Evolutionary conservation across 345 rosid species (phyloP).

Genomic region (Eucalyptus marginata): DNA sequence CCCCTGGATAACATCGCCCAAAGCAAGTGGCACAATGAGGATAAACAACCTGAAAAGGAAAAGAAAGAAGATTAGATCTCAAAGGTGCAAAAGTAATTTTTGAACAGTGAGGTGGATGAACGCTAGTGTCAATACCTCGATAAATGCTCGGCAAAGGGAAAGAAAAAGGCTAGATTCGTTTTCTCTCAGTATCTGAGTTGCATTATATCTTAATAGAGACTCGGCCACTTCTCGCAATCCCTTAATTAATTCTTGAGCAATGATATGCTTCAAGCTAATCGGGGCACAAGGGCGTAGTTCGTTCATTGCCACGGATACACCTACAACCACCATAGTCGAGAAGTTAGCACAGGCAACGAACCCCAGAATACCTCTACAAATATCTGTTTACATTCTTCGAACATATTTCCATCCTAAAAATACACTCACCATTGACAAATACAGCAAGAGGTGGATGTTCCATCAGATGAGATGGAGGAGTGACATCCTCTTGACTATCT

Average conservation of each 20-base stretch:
- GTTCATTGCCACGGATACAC: conserved; percentile 89
- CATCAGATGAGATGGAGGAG: conserved; percentile 91
- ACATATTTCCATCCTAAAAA: background rate
- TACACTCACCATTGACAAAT: conserved; percentile 64
- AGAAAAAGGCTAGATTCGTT: conserved; percentile 78
- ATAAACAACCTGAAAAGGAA: conserved; percentile 50
- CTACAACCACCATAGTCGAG: conserved; percentile 9
- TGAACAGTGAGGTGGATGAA: background rate
- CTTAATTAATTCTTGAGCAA: conserved; percentile 71
- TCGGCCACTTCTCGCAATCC: conserved; percentile 83
- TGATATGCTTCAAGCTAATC: conserved; percentile 56
- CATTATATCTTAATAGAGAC: conserved; percentile 67
- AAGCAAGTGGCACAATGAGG: conserved; percentile 84
- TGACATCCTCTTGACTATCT: conserved; percentile 77
- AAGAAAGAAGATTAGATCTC: background rate
- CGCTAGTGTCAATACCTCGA: conserved; percentile 40
- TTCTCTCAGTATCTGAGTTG: conserved; percentile 86
- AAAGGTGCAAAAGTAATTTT: background rate
- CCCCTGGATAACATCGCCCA: conserved; percentile 91
- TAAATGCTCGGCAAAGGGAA: conserved; percentile 81
- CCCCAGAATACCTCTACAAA: background rate
- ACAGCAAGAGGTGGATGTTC: conserved; percentile 99
- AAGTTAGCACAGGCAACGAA: background rate
- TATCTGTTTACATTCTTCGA: background rate
- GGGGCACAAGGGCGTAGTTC: conserved; percentile 95